Evolutionary conservation across 495 filamentous ascomycete species (phyloP).

Genomic region (Neurospora pannonica): DNA sequence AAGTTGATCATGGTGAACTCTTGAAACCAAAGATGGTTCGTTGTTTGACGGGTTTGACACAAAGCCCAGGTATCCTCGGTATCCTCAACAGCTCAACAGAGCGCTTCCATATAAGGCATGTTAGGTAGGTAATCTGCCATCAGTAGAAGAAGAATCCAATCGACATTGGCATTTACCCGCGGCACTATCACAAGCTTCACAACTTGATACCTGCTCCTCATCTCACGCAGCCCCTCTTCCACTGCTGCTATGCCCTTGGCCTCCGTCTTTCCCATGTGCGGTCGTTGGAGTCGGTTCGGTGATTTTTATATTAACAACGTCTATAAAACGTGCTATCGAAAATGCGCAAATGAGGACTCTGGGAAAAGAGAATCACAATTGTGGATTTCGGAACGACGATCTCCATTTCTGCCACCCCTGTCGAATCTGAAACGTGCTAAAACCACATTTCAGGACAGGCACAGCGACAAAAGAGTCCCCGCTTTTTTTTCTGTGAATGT

Average conservation of each 20-base stretch:
- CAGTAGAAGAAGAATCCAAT: not conserved
- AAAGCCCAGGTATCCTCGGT: not conserved
- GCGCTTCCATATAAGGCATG: not conserved
- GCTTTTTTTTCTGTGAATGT: not conserved
- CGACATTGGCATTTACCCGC: not conserved
- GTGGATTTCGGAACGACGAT: conserved; percentile 5
- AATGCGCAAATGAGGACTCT: not conserved
- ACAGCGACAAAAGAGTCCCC: not conserved
- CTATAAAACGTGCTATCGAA: not conserved
- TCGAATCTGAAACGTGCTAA: conserved; percentile 16
- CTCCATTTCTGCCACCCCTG: conserved; percentile 7
- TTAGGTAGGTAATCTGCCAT: not conserved
- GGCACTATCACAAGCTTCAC: not conserved
- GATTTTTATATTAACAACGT: not conserved
- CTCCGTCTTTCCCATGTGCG: not conserved
- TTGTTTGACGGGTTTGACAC: not conserved
- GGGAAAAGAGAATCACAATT: not conserved
- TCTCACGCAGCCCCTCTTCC: not conserved
- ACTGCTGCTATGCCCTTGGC: not conserved
- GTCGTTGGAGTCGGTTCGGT: not conserved
- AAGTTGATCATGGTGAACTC: not conserved
- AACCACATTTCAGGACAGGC: not conserved
- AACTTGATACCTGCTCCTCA: not conserved
- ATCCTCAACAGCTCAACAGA: not conserved
- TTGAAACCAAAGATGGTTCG: not conserved